Evolutionary conservation across 2,329 filamentous ascomycete genomes (phyloP).

Genomic region (Colletotrichum sidae): DNA sequence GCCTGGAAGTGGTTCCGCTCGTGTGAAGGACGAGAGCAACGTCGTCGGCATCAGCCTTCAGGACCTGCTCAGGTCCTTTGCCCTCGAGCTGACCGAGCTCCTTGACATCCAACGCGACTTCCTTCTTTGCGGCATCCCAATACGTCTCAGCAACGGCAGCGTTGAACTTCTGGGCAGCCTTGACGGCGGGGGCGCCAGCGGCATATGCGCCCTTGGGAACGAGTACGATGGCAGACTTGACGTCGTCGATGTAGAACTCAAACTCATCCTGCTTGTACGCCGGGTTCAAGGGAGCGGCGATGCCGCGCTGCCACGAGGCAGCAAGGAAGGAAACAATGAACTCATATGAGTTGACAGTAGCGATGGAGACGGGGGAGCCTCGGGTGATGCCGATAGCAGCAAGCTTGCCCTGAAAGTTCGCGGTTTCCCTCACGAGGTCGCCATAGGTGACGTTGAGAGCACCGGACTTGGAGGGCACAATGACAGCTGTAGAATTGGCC

Average conservation of each 20-base stretch:
- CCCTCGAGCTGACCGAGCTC: constrained; percentile 74
- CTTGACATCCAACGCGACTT: constrained; percentile 83
- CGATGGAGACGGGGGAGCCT: constrained; percentile 82
- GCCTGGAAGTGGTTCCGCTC: constrained; percentile 83
- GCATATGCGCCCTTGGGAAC: constrained; percentile 78
- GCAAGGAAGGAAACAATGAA: constrained; percentile 90
- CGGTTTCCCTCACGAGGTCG: constrained; percentile 73
- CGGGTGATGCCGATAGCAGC: constrained; percentile 78
- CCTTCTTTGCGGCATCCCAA: constrained; percentile 72
- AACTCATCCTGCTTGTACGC: constrained; percentile 92
- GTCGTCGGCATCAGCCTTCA: constrained; percentile 76
- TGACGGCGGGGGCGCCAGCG: constrained; percentile 76
- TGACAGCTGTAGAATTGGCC: constrained; percentile 69
- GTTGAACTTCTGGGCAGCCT: constrained; percentile 81
- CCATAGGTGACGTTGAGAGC: constrained; percentile 77
- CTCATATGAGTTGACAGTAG: constrained; percentile 85
- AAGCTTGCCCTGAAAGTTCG: constrained; percentile 80
- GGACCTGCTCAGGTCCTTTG: constrained; percentile 51
- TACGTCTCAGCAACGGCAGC: constrained; percentile 90
- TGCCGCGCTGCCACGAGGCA: constrained; percentile 84
- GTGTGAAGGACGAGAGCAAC: constrained; percentile 86
- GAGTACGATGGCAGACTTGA: constrained; percentile 82
- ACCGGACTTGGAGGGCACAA: constrained; percentile 74
- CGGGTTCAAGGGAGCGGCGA: constrained; percentile 88
- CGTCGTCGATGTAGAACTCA: constrained; percentile 91